phyloP scores from a whole-genome alignment of 2,329 filamentous ascomycete species.

The Zarea fungicola region DNA sequence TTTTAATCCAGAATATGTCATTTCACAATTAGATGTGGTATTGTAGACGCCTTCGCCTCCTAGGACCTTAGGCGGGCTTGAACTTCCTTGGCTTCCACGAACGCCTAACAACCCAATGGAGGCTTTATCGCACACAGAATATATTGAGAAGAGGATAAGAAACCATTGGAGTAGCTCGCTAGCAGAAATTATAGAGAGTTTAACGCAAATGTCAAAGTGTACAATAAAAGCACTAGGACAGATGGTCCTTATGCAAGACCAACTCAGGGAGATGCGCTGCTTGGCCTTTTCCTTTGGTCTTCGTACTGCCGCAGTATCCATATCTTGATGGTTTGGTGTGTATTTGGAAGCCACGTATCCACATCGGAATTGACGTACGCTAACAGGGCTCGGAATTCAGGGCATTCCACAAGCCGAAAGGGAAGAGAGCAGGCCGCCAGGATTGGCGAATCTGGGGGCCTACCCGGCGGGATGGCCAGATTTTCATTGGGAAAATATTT shows the following conservation, averaged over 20 bases:
- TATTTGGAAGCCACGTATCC: background rate
- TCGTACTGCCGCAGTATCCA: background rate
- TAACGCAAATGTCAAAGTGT: background rate
- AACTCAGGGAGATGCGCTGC: no score
- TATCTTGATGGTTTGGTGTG: background rate
- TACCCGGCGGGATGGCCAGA: no score
- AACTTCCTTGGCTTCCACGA: background rate
- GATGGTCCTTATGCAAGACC: no score
- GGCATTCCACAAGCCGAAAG: background rate
- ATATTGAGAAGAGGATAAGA: background rate
- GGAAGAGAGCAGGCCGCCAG: background rate
- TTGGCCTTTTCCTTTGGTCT: background rate
- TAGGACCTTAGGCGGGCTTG: background rate
- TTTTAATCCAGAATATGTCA: slow-evolving; percentile 3
- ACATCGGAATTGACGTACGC: background rate
- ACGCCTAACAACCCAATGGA: background rate
- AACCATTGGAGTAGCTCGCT: background rate
- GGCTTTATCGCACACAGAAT: background rate
- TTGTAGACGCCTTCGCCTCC: background rate
- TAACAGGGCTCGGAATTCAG: background rate
- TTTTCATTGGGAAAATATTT: no score
- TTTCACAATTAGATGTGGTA: background rate
- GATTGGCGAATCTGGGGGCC: no score
- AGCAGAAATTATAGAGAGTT: background rate
- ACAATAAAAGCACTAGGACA: background rate